phyloP scores from a whole-genome alignment of 2,329 filamentous ascomycete genomes.

The Sporothrix pseudoabietina region DNA sequence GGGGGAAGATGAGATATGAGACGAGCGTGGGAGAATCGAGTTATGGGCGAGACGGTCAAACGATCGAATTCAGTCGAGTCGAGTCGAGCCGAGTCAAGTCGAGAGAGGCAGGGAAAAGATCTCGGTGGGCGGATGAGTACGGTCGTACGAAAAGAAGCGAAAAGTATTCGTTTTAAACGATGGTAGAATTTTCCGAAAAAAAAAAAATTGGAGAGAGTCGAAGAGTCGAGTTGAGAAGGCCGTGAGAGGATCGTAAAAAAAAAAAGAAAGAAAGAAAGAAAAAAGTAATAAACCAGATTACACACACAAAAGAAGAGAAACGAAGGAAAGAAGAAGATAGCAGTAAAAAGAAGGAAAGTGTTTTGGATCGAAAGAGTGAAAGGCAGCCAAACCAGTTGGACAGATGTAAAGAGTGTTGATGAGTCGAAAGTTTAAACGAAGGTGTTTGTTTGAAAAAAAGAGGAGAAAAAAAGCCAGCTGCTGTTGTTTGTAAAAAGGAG shows the following conservation, averaged over 20 bases:
- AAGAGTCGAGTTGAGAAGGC: background rate
- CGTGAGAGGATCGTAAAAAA: background rate
- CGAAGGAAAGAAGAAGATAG: background rate
- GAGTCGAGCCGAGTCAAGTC: background rate
- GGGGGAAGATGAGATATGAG: background rate
- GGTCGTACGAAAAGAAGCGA: slow-evolving; percentile 22
- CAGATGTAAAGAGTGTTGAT: slow-evolving; percentile 40
- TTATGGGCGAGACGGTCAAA: background rate
- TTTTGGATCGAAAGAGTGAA: slow-evolving; percentile 50
- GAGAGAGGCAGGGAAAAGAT: background rate
- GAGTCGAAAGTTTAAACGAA: slow-evolving; percentile 43
- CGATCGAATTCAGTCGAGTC: too few species aligned
- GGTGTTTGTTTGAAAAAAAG: slow-evolving; percentile 33
- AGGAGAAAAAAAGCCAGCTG: slow-evolving; percentile 48
- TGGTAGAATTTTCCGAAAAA: slow-evolving; percentile 22
- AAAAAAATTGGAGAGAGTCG: slow-evolving; percentile 1
- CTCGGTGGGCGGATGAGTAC: slow-evolving; percentile 17
- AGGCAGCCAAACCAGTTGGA: slow-evolving; percentile 62
- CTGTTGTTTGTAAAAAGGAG: slow-evolving; percentile 32
- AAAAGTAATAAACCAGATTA: slow-evolving; percentile 7
- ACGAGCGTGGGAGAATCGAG: background rate
- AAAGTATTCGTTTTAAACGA: slow-evolving; percentile 23
- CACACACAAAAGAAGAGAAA: background rate
- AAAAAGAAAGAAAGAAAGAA: background rate
- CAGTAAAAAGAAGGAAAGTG: slow-evolving; percentile 22